Evolutionary conservation across 148 eudicot genomes (phyloP), one percentile per base, ranked within the genome.

Genomic region (Polygonum maritimum): DNA sequence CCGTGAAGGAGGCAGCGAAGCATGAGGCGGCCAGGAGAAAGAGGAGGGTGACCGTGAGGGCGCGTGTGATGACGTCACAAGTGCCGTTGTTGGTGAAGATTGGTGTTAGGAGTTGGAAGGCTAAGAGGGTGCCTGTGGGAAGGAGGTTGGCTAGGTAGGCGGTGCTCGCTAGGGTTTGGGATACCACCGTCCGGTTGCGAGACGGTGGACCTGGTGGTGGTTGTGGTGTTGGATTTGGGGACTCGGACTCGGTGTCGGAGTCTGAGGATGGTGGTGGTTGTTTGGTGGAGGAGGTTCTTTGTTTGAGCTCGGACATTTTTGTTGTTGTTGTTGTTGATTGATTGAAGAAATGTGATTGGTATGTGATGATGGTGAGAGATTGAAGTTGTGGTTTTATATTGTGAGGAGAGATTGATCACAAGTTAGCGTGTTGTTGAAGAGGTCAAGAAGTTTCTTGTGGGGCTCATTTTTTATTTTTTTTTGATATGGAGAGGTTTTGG

Each of bases 111-210:
- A 88, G 79, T 39, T 90, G 94, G 87, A 90, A 90, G 79, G 90
- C 91, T 14, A 88, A 47, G 65, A 90, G 81, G 78, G 94, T 88
- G 2, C 94, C 94, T 1, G 94, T 90, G 0, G 94, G 94, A 49
- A 88, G 89, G 70, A 88, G 88, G 78, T 87, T 88, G 47, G 90
- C 94, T 75, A 90, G 48, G 49, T 88, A 74, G 48, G 90, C 91
- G 0, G 91, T 85, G 88, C 88, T 83, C 4, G 83, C 81, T 40
- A 89, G 70, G 76, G 89, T 78, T 22, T 77, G 83, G 22, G 84
- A 76, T 7, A 80, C 49, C 13, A 77, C 75, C 15, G 90, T 75
- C 6, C 78, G 82, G 74, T 48, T 44, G 2, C 8, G 72, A 2
- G 72, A 44, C 11, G 36, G 54, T 4, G 33, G 47, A 44, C 47